Evolutionary conservation across 108 stramenopile species (phyloP).

Genomic region (Conticribra guillardii): DNA sequence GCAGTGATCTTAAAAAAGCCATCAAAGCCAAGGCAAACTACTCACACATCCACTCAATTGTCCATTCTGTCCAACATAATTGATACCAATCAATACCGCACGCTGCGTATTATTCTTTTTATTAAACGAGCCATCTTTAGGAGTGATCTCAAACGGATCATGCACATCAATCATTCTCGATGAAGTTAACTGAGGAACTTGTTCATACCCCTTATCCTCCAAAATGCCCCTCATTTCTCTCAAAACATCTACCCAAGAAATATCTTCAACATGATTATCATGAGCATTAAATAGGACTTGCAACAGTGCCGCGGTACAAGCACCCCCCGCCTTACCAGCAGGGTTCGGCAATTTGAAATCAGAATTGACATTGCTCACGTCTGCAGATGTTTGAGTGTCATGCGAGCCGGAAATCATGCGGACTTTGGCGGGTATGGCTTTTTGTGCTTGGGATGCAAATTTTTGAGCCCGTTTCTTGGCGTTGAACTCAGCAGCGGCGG

Average conservation of each 20-base stretch:
- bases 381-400: slow-evolving; percentile 86
- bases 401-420: slow-evolving; percentile 91
- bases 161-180: slow-evolving; percentile 76
- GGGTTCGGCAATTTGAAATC: slow-evolving; percentile 83
- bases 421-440: slow-evolving; percentile 75
- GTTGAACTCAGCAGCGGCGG: slow-evolving; percentile 26
- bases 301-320: slow-evolving; percentile 86
- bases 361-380: slow-evolving; percentile 76
- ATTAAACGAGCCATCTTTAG: slow-evolving; percentile 47
- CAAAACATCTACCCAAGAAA: slow-evolving; percentile 80
- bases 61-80: slow-evolving; percentile 85
- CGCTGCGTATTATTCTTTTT: slow-evolving; percentile 47
- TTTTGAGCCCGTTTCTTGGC: slow-evolving; percentile 32
- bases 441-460: slow-evolving; percentile 46
- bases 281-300: slow-evolving; percentile 69
- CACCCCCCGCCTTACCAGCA: slow-evolving; percentile 75
- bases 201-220: slow-evolving; percentile 63
- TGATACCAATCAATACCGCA: slow-evolving; percentile 90
- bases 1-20: not conserved
- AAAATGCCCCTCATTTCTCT: slow-evolving; percentile 70
- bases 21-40: too few relatives aligned
- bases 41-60: slow-evolving; percentile 77
- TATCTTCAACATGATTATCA: slow-evolving; percentile 38
- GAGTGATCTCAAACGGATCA: slow-evolving; percentile 46
- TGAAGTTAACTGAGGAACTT: slow-evolving; percentile 80